Percentiles rank a stretch among this genome's conserved stretches.
Conservation (phyloP, 75 land plant genomes). For the Picea sitchensis region DNA sequence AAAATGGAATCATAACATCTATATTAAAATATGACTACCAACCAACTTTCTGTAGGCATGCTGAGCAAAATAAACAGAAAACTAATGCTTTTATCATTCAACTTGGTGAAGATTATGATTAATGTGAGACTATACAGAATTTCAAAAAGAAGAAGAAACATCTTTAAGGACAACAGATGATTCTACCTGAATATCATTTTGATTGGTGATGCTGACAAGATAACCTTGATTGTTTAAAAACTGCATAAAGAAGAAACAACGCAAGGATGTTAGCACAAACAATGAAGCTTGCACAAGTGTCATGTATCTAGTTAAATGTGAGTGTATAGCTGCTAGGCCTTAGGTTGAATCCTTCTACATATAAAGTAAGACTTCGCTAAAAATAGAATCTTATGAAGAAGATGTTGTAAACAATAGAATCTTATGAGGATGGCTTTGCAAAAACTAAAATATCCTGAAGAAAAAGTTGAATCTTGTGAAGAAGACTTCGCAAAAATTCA, state of each 20-base stretch:
- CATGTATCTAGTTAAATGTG: background rate
- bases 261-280: background rate
- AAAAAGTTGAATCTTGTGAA: no score
- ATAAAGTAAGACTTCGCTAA: background rate
- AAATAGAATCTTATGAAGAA: no score
- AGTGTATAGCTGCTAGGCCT: background rate
- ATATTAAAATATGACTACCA: no score
- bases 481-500: no score
- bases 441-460: no score
- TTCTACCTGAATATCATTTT: constrained; percentile 80
- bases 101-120: background rate
- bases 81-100: no score
- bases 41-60: no score
- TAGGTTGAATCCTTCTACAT: background rate
- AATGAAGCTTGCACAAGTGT: background rate
- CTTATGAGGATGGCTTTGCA: no score
- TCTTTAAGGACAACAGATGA: background rate
- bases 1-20: no score
- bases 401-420: no score
- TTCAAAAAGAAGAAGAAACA: background rate
- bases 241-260: constrained; percentile 25
- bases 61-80: no score
- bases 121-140: background rate
- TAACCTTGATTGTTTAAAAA: constrained; percentile 74
- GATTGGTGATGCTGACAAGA: constrained; percentile 57